Percentiles rank a stretch among this genome's conserved stretches.
phyloP scores from a whole-genome alignment of 305 asterid species.

The Lippia alba region DNA sequence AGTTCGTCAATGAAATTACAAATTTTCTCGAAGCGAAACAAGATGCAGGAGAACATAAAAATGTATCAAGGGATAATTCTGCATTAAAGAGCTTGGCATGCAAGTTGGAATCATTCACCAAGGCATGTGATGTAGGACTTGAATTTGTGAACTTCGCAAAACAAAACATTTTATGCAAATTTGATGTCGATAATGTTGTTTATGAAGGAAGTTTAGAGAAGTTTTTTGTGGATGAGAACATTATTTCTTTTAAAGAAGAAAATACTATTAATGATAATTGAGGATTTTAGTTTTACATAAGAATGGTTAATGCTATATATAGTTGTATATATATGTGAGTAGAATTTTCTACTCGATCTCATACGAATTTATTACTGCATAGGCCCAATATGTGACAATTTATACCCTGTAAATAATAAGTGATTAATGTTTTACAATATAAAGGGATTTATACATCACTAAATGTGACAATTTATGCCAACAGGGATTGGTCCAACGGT shows the following conservation, averaged over 20 bases:
- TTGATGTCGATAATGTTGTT: not conserved
- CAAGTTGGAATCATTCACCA: not conserved
- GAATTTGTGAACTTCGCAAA: constrained; percentile 4
- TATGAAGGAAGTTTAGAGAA: not conserved
- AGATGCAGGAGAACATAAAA: not conserved
- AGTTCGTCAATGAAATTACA: not conserved
- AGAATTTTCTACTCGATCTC: too few species aligned
- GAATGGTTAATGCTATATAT: too few species aligned
- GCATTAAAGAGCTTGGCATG: not conserved
- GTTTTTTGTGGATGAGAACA: not conserved
- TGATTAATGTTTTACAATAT: too few species aligned
- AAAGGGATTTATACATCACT: too few species aligned
- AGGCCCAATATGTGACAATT: too few species aligned
- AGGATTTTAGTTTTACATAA: not conserved
- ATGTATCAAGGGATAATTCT: not conserved
- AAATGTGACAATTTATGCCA: too few species aligned
- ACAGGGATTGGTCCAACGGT: too few species aligned
- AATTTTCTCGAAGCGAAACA: not conserved
- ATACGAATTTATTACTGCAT: too few species aligned
- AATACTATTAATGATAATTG: not conserved
- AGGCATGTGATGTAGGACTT: not conserved
- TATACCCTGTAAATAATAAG: too few species aligned
- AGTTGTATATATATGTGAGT: too few species aligned
- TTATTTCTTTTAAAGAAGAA: not conserved
- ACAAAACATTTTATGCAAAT: not conserved